Conservation (phyloP, 352 stramenopile genomes). For the Nothophytophthora sp. region DNA sequence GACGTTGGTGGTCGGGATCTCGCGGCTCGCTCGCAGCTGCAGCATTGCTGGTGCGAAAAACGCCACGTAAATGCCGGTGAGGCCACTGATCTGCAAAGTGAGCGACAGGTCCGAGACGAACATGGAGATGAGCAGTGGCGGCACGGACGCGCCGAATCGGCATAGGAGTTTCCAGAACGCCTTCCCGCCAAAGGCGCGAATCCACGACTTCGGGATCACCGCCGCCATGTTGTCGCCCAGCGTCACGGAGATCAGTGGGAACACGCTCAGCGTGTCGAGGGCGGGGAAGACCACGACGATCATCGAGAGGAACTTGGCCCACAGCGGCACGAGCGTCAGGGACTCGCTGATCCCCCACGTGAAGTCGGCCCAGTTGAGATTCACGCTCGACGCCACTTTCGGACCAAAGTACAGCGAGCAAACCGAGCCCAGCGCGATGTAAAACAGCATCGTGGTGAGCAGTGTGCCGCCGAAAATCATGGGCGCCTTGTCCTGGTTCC, state of each 20-base stretch:
- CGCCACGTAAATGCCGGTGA: constrained; percentile 79
- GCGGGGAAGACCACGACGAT: constrained; percentile 91
- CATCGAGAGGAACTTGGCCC: constrained; percentile 63
- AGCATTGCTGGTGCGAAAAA: constrained; percentile 80
- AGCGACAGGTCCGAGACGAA: constrained; percentile 85
- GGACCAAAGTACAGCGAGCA: constrained; percentile 88
- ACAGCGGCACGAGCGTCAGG: constrained; percentile 47
- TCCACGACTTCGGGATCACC: constrained; percentile 49
- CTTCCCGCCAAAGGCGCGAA: constrained; percentile 25
- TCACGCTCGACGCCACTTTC: constrained; percentile 80
- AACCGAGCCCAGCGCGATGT: constrained; percentile 75
- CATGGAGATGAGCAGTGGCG: constrained; percentile 77
- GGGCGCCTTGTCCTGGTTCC: constrained; percentile 61
- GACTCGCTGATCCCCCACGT: constrained; percentile 74
- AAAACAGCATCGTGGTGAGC: constrained; percentile 85
- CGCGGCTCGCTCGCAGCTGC: constrained; percentile 52
- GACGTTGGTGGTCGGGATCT: constrained; percentile 50
- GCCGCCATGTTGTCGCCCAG: constrained; percentile 90
- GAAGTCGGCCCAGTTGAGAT: constrained; percentile 92
- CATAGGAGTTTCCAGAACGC: constrained; percentile 76
- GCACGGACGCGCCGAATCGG: constrained; percentile 73
- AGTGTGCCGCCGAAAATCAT: constrained; percentile 79
- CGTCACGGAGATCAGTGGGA: constrained; percentile 91
- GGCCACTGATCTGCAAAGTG: constrained; percentile 85
- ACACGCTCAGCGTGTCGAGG: constrained; percentile 90